Evolutionary conservation across 306 rosid genomes (phyloP), one percentile per base, ranked within the genome.

Genomic region (Hippophae tibetana): DNA sequence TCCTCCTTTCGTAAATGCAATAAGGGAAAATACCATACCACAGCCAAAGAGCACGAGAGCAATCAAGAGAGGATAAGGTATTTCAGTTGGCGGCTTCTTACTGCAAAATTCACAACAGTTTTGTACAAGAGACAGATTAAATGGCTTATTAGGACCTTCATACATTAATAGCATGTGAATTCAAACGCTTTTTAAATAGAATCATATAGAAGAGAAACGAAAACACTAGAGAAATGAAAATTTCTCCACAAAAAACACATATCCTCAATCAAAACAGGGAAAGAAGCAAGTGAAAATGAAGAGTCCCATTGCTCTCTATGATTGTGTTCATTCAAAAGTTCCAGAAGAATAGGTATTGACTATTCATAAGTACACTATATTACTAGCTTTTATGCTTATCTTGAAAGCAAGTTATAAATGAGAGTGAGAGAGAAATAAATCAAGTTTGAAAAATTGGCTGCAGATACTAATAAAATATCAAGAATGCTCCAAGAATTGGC

Each of bases 1-100:
- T 13, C 90, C 96, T 77, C 96, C 93, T 78, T 82, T 92, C 77
- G 65, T 76, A 72, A 88, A 87, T 65, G 96, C 86, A 71, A 92
- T 82, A 65, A 92, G 72, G 27, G 88, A 77, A 81, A 92, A 92
- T 45, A 88, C 73, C 44, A 84, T 72, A 64, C 84, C 76, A 56
- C 97, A 86, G 62, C 96, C 99, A 61, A 81, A 75, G 46, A 86
- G 81, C 63, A 84, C 90, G 71, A 84, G 74, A 57, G 80, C 94
- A 63, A 92, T 73, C 47, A 86, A 79, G 44, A 82, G 64, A 57
- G 84, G 81, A 79, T 92, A 88, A 42, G 86, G 95, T 51, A 86
- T 52, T 75, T 43, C 82, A 72, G 53, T 71, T 61, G 83, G 89
- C 60, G 64, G 89, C 78, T 84, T 86, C 62, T 63, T 76, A 69